Base-by-base conservation (phyloP, 352 stramenopile genomes). In the Pythium brassicae region DNA sequence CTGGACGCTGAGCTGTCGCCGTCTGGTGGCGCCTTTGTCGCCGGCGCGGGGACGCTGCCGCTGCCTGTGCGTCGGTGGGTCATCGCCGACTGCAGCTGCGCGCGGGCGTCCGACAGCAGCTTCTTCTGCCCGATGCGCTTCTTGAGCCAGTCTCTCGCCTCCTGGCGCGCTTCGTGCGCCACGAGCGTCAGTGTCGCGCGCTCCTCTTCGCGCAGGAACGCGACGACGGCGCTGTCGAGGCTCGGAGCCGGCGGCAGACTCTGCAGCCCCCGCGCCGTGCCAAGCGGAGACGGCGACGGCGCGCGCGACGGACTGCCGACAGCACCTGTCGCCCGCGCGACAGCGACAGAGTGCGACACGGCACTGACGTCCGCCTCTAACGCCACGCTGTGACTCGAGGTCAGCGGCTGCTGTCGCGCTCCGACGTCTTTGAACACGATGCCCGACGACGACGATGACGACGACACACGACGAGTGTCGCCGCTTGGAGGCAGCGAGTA, bases 61-160 rank as follows among this genome's bases (percentile, higher is more conserved):
- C 77, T 87, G 9, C 55, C 59, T 14, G 73, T 76, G 8, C 77
- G 66, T 27, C 66, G 59, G 12, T 88, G 73, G 34, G 70, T 77
- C 35, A 76, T 63, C 23, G 53, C 55, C 26, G 69, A 69, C 43
- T 89, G 78, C 12, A 86, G 50, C 40, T 84, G 75, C 8, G 71
- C 72, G 44, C 78, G 69, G 0, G 82, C 74, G 55, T 92, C 82
- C 3, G 76, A 86, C 1, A 92, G 53, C 14, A 92, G 57, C 46
- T 90, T 90, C 60, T 88, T 88, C 54, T 89, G 76, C 9, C 83
- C 80, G 47, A 83, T 85, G 22, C 80, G 74, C 40, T 93, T 91
- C 5, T 70, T 67, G 12, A 93, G 66, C 83, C 80, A 93, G 35
- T 83, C 76, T 26, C 79, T 70, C 5, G 78, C 83, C 29, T 91